Evolutionary conservation across 192 early-diverging fungal species (phyloP).

Genomic region (Fimicolochytrium jonesii): DNA sequence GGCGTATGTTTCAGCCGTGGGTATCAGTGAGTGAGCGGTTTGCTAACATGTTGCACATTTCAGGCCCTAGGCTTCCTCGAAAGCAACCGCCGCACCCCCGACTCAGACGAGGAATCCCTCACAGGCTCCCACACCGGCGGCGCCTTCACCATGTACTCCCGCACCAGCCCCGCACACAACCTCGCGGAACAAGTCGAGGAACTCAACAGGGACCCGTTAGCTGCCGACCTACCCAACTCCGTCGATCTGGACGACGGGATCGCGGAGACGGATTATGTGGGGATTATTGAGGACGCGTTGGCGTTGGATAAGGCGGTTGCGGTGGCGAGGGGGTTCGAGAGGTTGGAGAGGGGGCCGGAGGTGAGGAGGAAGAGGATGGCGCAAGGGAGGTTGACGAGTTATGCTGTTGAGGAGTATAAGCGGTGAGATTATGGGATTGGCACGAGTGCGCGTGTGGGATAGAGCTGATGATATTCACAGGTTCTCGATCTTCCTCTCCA

Average conservation of each 20-base stretch:
- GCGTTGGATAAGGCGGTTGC: slow-evolving; percentile 66
- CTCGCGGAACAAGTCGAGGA: slow-evolving; percentile 3
- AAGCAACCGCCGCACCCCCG: neutral
- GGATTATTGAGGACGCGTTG: slow-evolving; percentile 68
- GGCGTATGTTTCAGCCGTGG: too few species aligned
- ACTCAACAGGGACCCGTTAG: slow-evolving; percentile 9
- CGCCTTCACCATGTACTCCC: neutral
- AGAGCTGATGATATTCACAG: neutral
- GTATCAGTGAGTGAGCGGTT: too few species aligned
- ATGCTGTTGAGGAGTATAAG: slow-evolving; percentile 10
- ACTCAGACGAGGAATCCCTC: neutral
- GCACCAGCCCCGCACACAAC: neutral
- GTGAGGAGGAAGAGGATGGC: too few species aligned
- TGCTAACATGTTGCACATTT: too few species aligned
- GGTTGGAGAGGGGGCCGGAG: too few species aligned
- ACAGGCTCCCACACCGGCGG: neutral
- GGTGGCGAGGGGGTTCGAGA: slow-evolving; percentile 59
- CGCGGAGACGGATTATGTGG: slow-evolving; percentile 54
- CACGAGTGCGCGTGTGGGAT: slow-evolving; percentile 26
- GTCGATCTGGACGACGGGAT: slow-evolving; percentile 34
- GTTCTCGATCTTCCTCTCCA: slow-evolving; percentile 12
- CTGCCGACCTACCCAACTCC: slow-evolving; percentile 9
- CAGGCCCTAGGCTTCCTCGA: slow-evolving; percentile 5
- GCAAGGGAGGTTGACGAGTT: neutral
- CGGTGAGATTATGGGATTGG: neutral